A percentile compares a stretch with the other conserved stretches of the same genome.
These are phyloP conservation scores for Coemansia sp. DNA, from an alignment of 192 early-diverging fungal species.

Conservation along the genomic window DNA sequence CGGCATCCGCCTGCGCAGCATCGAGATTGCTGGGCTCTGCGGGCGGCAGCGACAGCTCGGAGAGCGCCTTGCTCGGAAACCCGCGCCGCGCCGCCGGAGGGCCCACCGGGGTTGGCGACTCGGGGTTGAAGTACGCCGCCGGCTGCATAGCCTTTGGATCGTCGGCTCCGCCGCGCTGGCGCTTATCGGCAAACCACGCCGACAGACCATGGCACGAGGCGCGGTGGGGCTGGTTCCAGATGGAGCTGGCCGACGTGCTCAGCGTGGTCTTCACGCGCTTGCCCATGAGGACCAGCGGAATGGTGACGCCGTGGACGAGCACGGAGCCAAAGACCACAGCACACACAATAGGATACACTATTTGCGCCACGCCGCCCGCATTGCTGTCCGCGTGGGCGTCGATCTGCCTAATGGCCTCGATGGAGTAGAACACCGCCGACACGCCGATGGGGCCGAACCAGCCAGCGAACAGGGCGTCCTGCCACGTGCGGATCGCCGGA, in stretches of 20 bases:
- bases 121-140: neutral
- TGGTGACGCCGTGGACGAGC: conserved; percentile 79
- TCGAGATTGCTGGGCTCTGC: neutral
- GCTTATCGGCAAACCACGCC: neutral
- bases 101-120: neutral
- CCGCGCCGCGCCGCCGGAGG: no score
- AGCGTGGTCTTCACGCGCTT: conserved; percentile 40
- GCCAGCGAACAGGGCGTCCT: conserved; percentile 79
- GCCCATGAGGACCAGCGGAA: conserved; percentile 72
- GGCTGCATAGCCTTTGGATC: conserved; percentile 66
- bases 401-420: conserved; percentile 45
- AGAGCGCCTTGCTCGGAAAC: neutral
- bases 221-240: conserved; percentile 13
- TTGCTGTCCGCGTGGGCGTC: conserved; percentile 28
- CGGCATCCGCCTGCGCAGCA: neutral
- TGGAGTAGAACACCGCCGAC: conserved; percentile 60
- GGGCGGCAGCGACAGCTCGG: neutral
- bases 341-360: conserved; percentile 62
- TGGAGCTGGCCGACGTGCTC: conserved; percentile 16
- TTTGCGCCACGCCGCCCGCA: neutral
- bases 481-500: conserved; percentile 67
- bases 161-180: conserved; percentile 9
- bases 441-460: conserved; percentile 93
- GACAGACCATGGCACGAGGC: conserved; percentile 3
- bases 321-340: conserved; percentile 82